phyloP scores from a whole-genome alignment of 176 grass and related monocot species.

The Raddia guianensis region DNA sequence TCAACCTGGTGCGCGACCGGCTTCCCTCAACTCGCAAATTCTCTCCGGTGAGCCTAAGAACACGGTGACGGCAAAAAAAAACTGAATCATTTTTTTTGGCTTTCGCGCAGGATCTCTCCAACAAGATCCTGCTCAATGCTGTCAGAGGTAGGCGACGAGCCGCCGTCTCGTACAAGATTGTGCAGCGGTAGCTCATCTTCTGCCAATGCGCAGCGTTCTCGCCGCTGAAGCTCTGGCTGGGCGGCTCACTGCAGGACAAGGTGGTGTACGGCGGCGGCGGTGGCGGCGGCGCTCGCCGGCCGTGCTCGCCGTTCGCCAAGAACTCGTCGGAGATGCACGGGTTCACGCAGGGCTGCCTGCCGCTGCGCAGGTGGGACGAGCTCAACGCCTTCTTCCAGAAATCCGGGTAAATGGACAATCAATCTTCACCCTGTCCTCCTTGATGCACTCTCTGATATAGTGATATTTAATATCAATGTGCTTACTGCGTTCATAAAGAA shows the following conservation, averaged over 20 bases:
- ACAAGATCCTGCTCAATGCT: slow-evolving; percentile 78
- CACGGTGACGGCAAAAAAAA: too few species aligned
- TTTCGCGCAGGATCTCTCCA: slow-evolving; percentile 73
- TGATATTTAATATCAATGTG: too few species aligned
- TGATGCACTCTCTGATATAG: too few species aligned
- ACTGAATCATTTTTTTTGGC: not conserved
- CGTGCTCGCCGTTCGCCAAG: slow-evolving; percentile 59
- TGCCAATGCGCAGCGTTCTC: slow-evolving; percentile 57
- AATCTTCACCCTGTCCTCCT: too few species aligned
- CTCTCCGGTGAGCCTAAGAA: not conserved
- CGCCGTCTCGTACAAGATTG: not conserved
- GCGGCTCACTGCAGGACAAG: slow-evolving; percentile 70
- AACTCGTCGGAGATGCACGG: slow-evolving; percentile 63
- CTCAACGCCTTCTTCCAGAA: slow-evolving; percentile 79
- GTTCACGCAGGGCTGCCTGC: slow-evolving; percentile 67
- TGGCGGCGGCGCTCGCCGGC: not conserved
- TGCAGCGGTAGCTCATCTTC: not conserved
- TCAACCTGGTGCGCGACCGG: slow-evolving; percentile 76
- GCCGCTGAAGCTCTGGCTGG: slow-evolving; percentile 66
- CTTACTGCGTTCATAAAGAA: too few species aligned
- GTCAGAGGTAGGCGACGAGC: slow-evolving; percentile 65
- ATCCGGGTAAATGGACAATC: slow-evolving; percentile 48
- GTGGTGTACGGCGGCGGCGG: slow-evolving; percentile 56
- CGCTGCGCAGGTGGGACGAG: slow-evolving; percentile 71
- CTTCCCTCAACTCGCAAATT: not conserved